Percentiles rank a stretch among this genome's conserved stretches.
phyloP scores from a whole-genome alignment of 352 stramenopile genomes.

The Poterioochromonas sp. region DNA sequence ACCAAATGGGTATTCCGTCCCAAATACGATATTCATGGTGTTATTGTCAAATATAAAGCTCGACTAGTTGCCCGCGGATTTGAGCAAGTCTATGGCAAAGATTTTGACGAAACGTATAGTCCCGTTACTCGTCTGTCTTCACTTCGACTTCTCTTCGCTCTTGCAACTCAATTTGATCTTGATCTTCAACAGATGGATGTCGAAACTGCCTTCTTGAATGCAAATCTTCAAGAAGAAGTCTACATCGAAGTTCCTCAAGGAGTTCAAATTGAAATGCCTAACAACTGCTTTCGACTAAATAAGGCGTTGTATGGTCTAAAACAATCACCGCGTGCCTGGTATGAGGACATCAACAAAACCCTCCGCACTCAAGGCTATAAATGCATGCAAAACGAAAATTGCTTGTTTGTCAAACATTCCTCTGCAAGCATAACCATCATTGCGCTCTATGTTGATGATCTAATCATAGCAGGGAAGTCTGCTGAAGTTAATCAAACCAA shows the following conservation, averaged over 20 bases:
- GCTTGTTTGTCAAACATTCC: constrained; percentile 1
- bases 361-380: neutral
- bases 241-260: constrained; percentile 19
- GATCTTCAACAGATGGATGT: constrained; percentile 46
- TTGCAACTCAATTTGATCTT: constrained; percentile 32
- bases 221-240: constrained; percentile 35
- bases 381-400: constrained; percentile 22
- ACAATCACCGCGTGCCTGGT: constrained; percentile 18
- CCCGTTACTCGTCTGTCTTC: constrained; percentile 48
- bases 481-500: constrained; percentile 6
- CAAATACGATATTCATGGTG: constrained; percentile 41
- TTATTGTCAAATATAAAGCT: constrained; percentile 47
- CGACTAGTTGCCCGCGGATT: constrained; percentile 39
- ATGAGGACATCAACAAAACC: constrained; percentile 16
- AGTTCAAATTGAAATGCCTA: constrained; percentile 11
- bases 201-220: constrained; percentile 47
- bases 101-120: constrained; percentile 46
- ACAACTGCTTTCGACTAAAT: constrained; percentile 17
- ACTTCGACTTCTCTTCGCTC: constrained; percentile 40
- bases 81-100: constrained; percentile 41
- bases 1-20: constrained; percentile 49
- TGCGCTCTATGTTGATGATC: constrained; percentile 21
- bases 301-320: constrained; percentile 28
- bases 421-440: constrained; percentile 2
- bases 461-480: constrained; percentile 26